A percentile compares a stretch with the other conserved stretches of the same genome.
These are phyloP conservation scores for Wickerhamomyces tratensis DNA, from an alignment of 805 yeast species.

Conservation along the genomic window DNA sequence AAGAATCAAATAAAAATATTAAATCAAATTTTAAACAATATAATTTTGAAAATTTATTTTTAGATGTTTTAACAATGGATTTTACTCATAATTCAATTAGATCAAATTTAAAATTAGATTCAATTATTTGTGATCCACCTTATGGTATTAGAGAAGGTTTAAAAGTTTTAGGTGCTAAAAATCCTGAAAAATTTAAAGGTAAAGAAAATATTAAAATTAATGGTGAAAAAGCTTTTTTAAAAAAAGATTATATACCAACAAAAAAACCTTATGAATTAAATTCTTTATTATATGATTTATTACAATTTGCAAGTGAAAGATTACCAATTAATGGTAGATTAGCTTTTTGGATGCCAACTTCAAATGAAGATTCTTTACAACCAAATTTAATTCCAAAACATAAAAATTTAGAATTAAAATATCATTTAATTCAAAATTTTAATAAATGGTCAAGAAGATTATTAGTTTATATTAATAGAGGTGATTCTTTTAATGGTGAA, in stretches of 20 bases:
- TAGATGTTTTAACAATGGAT: constrained; percentile 86
- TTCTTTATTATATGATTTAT: constrained; percentile 64
- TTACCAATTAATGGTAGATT: constrained; percentile 71
- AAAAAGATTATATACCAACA: constrained; percentile 83
- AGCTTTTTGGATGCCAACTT: constrained; percentile 97
- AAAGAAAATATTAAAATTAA: constrained; percentile 67
- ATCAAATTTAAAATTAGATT: constrained; percentile 50
- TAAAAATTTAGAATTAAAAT: constrained; percentile 55
- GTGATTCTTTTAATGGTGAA: constrained; percentile 40
- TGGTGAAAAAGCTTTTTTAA: constrained; percentile 67
- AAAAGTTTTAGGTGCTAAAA: constrained; percentile 81
- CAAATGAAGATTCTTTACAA: constrained; percentile 74
- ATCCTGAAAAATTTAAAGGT: constrained; percentile 58
- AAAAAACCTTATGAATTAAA: constrained; percentile 85
- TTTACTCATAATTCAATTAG: constrained; percentile 87
- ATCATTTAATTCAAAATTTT: constrained; percentile 78
- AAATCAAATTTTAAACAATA: constrained; percentile 69
- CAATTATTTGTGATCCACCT: constrained; percentile 94
- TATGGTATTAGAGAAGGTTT: constrained; percentile 96
- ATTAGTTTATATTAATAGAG: constrained; percentile 68
- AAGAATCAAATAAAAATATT: constrained; percentile 28
- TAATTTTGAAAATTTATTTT: constrained; percentile 40
- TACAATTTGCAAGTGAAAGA: constrained; percentile 62
- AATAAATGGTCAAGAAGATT: constrained; percentile 90
- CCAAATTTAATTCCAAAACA: constrained; percentile 73